Conservation (phyloP, 306 rosid genomes). For the Mimosa pudica region DNA sequence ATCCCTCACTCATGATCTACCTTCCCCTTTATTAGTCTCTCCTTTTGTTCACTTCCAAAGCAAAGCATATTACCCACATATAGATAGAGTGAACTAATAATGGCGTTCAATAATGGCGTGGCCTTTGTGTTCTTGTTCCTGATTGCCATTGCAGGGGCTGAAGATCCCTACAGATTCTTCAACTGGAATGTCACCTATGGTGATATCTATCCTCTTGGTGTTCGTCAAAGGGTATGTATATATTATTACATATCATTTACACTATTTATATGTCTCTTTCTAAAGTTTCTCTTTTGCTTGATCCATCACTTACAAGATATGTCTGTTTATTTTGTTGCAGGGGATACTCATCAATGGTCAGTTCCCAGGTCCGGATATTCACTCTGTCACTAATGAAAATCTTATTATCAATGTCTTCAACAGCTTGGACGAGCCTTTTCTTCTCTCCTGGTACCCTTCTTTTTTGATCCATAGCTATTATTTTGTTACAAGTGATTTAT, state of each 20-base stretch:
- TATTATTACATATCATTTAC: background rate
- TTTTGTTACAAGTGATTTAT: background rate
- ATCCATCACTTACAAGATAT: background rate
- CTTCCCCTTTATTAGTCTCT: background rate
- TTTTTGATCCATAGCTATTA: background rate
- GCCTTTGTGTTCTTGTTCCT: constrained; percentile 42
- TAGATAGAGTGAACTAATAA: constrained; percentile 2
- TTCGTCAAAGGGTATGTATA: constrained; percentile 63
- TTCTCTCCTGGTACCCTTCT: constrained; percentile 74
- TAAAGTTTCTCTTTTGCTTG: background rate
- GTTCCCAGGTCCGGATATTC: constrained; percentile 96
- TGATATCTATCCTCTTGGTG: constrained; percentile 87
- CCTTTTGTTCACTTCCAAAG: background rate
- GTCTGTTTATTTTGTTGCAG: constrained; percentile 47
- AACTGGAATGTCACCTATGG: constrained; percentile 91
- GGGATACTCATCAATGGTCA: constrained; percentile 95
- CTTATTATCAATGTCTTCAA: constrained; percentile 92
- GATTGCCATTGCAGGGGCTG: constrained; percentile 50
- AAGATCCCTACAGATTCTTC: constrained; percentile 95
- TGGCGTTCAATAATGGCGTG: constrained; percentile 42
- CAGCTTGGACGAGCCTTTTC: constrained; percentile 86
- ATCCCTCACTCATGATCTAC: constrained; percentile 11
- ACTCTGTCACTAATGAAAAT: constrained; percentile 91
- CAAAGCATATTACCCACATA: background rate
- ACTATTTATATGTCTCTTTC: background rate